A percentile compares a stretch with the other conserved stretches of the same genome.
These are phyloP conservation scores for Lachancea meyersii DNA, from an alignment of 805 yeast genomes.

Conservation along the genomic window DNA sequence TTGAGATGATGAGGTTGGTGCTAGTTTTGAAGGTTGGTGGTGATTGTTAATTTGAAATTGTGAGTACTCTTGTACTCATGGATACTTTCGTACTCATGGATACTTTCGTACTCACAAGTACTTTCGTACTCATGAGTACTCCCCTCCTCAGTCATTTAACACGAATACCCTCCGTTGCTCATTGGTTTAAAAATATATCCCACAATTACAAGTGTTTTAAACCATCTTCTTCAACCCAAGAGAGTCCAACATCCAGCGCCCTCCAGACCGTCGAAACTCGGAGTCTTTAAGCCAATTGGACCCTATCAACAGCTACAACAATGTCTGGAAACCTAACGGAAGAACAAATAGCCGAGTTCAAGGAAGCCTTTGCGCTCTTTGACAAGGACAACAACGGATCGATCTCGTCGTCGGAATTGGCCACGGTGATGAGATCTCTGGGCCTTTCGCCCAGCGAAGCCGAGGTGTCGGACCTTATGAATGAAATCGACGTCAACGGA, in stretches of 20 bases:
- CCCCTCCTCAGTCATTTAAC: no score
- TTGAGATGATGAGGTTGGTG: no score
- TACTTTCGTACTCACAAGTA: no score
- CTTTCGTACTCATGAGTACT: no score
- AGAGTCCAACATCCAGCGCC: not conserved
- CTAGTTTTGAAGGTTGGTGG: no score
- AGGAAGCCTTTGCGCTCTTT: conserved; percentile 94
- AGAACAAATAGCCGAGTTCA: conserved; percentile 93
- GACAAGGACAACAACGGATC: conserved; percentile 97
- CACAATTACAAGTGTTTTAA: no score
- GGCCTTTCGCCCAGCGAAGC: conserved; percentile 96
- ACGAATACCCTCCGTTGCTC: no score
- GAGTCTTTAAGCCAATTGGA: not conserved
- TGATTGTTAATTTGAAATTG: no score
- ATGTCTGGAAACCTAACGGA: conserved; percentile 66
- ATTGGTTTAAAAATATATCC: no score
- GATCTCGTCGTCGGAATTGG: conserved; percentile 90
- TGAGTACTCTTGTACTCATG: no score
- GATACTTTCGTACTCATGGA: no score
- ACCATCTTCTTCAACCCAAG: not conserved
- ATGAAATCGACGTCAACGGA: conserved; percentile 93
- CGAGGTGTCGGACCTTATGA: conserved; percentile 93
- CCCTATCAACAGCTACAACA: not conserved
- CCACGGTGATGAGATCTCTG: conserved; percentile 98
- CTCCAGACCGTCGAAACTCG: not conserved